Conservation (phyloP, 306 rosid genomes). For the Cucurbita ficifolia region DNA sequence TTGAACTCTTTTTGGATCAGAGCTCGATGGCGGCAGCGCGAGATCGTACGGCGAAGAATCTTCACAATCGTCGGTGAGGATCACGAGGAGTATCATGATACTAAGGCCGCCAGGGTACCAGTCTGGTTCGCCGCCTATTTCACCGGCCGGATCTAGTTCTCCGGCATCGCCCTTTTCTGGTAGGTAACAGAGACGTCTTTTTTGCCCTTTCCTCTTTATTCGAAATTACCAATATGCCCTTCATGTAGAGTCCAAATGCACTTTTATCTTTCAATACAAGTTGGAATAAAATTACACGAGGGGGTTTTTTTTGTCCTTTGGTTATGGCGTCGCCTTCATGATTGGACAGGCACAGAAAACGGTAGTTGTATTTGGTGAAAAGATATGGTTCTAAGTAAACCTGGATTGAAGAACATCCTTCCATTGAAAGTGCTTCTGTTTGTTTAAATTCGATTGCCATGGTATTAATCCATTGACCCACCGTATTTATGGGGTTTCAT, state of each 20-base stretch:
- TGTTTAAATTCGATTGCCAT: neutral
- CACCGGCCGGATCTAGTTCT: constrained; percentile 68
- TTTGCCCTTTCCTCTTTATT: neutral
- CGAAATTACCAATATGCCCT: neutral
- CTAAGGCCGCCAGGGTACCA: constrained; percentile 57
- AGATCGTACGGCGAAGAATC: constrained; percentile 42
- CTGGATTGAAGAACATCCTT: neutral
- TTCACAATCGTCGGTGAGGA: constrained; percentile 27
- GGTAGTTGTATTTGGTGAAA: neutral
- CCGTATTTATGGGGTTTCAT: neutral
- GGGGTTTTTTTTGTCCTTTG: constrained; percentile 19
- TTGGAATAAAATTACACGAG: neutral
- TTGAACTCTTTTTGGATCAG: constrained; percentile 12
- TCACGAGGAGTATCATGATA: constrained; percentile 84
- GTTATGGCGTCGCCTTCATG: neutral
- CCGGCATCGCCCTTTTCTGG: constrained; percentile 83
- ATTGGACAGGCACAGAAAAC: neutral
- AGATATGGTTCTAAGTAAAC: neutral
- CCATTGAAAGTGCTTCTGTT: neutral
- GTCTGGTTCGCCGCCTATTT: constrained; percentile 56
- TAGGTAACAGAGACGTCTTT: constrained; percentile 12
- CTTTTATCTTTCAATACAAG: neutral
- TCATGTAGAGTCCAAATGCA: neutral
- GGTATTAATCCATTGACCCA: neutral
- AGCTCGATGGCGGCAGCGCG: constrained; percentile 32